Percentiles rank a stretch among this genome's conserved stretches.
Evolutionary conservation across 257 asterid species (phyloP).

Genomic region (Dorcoceras hygrometricum): DNA sequence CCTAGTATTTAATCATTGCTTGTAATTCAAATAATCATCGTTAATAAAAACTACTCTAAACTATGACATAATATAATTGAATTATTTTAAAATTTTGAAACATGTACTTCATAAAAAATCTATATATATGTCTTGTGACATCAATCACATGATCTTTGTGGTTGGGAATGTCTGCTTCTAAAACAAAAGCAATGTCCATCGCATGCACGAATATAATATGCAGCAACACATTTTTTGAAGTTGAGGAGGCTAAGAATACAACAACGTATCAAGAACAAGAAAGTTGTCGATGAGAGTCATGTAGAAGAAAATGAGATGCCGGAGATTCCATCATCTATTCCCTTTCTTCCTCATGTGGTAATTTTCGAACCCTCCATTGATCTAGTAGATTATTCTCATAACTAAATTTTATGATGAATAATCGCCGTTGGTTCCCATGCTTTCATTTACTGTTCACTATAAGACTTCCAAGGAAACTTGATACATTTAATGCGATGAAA

Average conservation of each 20-base stretch:
- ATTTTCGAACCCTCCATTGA: slow-evolving; percentile 22
- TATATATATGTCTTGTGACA: background rate
- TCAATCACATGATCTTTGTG: background rate
- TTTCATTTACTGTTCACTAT: slow-evolving; percentile 1
- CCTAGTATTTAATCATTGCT: background rate
- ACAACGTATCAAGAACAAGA: slow-evolving; percentile 54
- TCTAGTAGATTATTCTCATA: slow-evolving; percentile 10
- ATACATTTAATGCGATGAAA: background rate
- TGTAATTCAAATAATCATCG: background rate
- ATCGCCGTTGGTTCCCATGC: slow-evolving; percentile 2
- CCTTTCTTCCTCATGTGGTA: slow-evolving; percentile 90
- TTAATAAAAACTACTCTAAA: background rate
- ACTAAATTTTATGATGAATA: background rate
- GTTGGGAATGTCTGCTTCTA: background rate
- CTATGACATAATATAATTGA: background rate
- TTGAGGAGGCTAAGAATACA: slow-evolving; percentile 87
- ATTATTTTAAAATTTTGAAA: too few species aligned
- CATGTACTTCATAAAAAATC: too few species aligned
- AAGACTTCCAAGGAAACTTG: background rate
- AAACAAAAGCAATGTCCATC: background rate
- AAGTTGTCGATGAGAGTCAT: slow-evolving; percentile 26
- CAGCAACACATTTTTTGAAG: slow-evolving; percentile 29
- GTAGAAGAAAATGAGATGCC: slow-evolving; percentile 81
- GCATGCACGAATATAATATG: background rate
- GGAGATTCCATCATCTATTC: slow-evolving; percentile 81